Evolutionary conservation across 2,329 filamentous ascomycete genomes (phyloP).

Genomic region (Hirsutella rhossiliensis): DNA sequence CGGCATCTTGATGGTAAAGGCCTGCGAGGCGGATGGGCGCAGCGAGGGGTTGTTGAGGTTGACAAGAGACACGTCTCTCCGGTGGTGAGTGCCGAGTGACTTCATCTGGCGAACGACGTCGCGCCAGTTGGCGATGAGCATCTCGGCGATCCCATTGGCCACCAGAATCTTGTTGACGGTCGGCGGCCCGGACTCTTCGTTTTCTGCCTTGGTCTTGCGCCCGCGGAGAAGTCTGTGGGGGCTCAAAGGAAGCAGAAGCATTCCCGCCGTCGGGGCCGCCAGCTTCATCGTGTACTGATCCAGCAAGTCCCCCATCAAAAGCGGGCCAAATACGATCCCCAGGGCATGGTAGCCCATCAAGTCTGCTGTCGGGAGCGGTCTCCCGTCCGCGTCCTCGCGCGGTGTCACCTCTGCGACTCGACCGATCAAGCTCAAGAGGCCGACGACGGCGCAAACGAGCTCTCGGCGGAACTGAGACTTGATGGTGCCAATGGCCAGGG

Average conservation of each 20-base stretch:
- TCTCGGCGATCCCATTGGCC: conserved; percentile 48
- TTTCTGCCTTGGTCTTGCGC: conserved; percentile 8
- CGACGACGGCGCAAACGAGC: conserved; percentile 55
- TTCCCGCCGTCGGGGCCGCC: conserved; percentile 26
- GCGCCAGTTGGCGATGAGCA: conserved; percentile 55
- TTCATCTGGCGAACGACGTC: conserved; percentile 50
- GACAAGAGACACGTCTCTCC: conserved; percentile 8
- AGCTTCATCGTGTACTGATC: conserved; percentile 36
- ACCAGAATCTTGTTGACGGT: conserved; percentile 43
- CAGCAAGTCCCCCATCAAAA: conserved; percentile 47
- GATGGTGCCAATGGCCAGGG: conserved; percentile 48
- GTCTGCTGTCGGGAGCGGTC: conserved; percentile 41
- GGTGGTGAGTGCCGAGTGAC: conserved; percentile 23
- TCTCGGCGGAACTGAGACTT: conserved; percentile 48
- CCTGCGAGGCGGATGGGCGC: conserved; percentile 28
- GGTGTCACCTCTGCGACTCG: conserved; percentile 40
- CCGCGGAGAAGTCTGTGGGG: conserved; percentile 25
- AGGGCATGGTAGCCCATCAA: conserved; percentile 53
- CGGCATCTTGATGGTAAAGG: conserved; percentile 15
- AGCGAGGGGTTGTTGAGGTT: conserved; percentile 10
- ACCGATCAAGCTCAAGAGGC: conserved; percentile 49
- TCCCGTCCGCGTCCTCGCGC: conserved; percentile 37
- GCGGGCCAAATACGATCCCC: conserved; percentile 52
- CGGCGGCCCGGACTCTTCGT: conserved; percentile 9
- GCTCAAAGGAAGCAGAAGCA: conserved; percentile 29